These are phyloP conservation scores for Xerocomus cyaneibrunnescens DNA, from an alignment of 1,284 basidiomycete species.

Conservation along the genomic window DNA sequence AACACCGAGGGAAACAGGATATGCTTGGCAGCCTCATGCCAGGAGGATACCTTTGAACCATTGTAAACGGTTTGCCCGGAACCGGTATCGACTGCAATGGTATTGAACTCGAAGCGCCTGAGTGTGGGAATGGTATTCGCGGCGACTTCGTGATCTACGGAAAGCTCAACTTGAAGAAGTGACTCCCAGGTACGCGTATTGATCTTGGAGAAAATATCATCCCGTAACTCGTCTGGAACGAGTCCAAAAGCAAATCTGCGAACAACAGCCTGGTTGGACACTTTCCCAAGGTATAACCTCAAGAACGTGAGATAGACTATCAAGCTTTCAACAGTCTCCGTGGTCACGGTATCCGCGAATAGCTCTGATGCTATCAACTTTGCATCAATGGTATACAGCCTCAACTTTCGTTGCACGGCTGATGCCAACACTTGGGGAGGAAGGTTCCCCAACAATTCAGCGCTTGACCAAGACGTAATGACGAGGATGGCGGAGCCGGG, in stretches of 20 bases:
- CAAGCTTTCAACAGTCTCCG: conserved; percentile 49
- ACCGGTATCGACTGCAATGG: conserved; percentile 60
- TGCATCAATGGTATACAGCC: conserved; percentile 59
- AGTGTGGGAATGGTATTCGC: conserved; percentile 37
- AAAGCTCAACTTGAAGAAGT: conserved; percentile 52
- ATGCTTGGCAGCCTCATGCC: conserved; percentile 90
- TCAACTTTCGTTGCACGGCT: conserved; percentile 50
- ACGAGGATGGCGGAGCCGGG: conserved; percentile 58
- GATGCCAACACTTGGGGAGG: conserved; percentile 42
- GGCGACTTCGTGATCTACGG: conserved; percentile 12
- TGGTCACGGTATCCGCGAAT: conserved; percentile 33
- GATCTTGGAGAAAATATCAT: conserved; percentile 47
- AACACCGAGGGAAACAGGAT: conserved; percentile 86
- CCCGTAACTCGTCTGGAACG: conserved; percentile 44
- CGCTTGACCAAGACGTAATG: conserved; percentile 57
- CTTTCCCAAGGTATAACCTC: conserved; percentile 66
- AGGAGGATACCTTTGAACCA: conserved; percentile 63
- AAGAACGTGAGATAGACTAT: conserved; percentile 66
- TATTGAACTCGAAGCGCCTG: conserved; percentile 67
- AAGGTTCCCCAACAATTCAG: conserved; percentile 59
- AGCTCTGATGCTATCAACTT: conserved; percentile 42
- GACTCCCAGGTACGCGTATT: conserved; percentile 56
- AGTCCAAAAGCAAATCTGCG: conserved; percentile 46
- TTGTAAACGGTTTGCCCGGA: conserved; percentile 56
- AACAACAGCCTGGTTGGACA: conserved; percentile 54